A percentile compares a stretch with the other conserved stretches of the same genome.
These are phyloP conservation scores for Aurinia saxatilis DNA, from an alignment of 345 rosid species.

Conservation along the genomic window DNA sequence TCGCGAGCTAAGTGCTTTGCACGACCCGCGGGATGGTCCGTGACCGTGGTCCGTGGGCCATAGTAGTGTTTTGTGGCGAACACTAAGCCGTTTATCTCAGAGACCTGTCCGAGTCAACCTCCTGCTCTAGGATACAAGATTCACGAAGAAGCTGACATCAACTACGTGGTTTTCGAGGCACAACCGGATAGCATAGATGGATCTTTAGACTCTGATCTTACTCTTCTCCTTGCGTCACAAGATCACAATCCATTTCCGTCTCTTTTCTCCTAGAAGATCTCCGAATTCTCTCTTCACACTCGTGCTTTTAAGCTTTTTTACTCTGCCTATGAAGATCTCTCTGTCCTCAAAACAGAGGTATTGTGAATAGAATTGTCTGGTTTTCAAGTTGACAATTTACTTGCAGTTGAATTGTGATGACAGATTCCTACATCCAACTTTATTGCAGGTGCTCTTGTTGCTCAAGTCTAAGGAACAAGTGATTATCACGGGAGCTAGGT, in stretches of 20 bases:
- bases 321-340: conserved; percentile 24
- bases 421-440: too few relatives aligned
- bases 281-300: conserved; percentile 35
- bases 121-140: conserved; percentile 1
- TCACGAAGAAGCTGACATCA: neutral
- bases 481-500: too few relatives aligned
- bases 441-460: too few relatives aligned
- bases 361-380: too few relatives aligned
- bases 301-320: conserved; percentile 36
- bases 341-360: conserved; percentile 36
- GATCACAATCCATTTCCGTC: conserved; percentile 30
- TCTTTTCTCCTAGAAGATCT: conserved; percentile 28
- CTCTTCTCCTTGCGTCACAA: neutral
- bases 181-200: conserved; percentile 10
- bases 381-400: too few relatives aligned
- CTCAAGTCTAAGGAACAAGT: neutral
- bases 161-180: conserved; percentile 10
- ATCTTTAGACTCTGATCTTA: conserved; percentile 23
- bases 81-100: too few relatives aligned
- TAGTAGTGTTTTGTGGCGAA: too few relatives aligned
- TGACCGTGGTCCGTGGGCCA: too few relatives aligned
- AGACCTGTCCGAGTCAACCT: neutral
- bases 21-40: too few relatives aligned
- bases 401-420: too few relatives aligned
- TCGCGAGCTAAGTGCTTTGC: too few relatives aligned